Conservation (phyloP, 2,329 filamentous ascomycete species). For the Talaromyces atroroseus region DNA sequence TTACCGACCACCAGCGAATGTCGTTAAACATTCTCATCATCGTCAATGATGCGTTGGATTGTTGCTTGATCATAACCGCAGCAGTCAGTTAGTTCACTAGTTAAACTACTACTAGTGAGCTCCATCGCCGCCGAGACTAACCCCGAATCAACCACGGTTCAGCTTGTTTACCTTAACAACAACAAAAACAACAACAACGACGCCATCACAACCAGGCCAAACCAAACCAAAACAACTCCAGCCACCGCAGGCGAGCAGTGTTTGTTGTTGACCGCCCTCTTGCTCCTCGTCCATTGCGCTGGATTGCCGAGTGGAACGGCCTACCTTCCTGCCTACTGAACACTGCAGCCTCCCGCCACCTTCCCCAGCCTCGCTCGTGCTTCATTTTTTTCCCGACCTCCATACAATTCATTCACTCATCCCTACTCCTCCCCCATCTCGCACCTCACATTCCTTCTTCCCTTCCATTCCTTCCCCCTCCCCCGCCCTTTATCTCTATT, state of each 20-base stretch:
- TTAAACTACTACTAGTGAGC: too few species aligned
- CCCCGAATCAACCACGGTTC: slow-evolving; percentile 11
- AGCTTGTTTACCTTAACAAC: slow-evolving; percentile 12
- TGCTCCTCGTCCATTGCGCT: not conserved
- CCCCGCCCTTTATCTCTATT: not conserved
- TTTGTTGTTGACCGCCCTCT: not conserved
- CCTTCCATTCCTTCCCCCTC: too few species aligned
- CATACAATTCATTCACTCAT: not conserved
- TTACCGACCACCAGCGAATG: too few species aligned
- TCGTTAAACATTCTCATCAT: too few species aligned
- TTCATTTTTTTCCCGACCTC: not conserved
- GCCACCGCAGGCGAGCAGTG: not conserved
- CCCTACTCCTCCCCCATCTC: not conserved
- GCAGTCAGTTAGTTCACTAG: too few species aligned
- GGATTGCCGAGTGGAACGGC: not conserved
- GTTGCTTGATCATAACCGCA: too few species aligned
- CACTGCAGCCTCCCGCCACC: slow-evolving; percentile 9
- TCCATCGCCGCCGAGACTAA: not conserved
- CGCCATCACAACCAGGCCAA: not conserved
- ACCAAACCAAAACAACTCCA: slow-evolving; percentile 4
- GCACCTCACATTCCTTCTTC: not conserved
- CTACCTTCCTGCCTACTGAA: not conserved
- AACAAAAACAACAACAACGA: slow-evolving; percentile 11
- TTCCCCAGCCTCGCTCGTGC: slow-evolving; percentile 13
- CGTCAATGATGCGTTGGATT: too few species aligned